Conservation (phyloP, 768 basidiomycete genomes). For the Antrodiella citrinella region DNA sequence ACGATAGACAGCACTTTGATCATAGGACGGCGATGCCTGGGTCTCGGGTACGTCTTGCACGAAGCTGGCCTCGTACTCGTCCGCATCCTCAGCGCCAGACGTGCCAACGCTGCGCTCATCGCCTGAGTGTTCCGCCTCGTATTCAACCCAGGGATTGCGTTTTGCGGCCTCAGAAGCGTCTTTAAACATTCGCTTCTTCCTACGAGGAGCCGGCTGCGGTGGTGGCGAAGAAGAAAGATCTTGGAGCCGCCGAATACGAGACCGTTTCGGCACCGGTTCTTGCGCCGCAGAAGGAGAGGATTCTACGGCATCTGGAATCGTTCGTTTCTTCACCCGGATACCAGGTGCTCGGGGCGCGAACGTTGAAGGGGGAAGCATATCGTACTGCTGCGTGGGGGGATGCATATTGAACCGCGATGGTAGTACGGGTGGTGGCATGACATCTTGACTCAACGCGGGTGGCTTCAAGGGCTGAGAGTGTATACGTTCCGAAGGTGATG, state of each 20-base stretch:
- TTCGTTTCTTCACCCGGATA: conserved; percentile 20
- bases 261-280: conserved; percentile 25
- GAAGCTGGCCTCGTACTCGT: conserved; percentile 66
- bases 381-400: conserved; percentile 12
- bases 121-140: conserved; percentile 72
- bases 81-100: conserved; percentile 48
- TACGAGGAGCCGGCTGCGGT: conserved; percentile 15
- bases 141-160: conserved; percentile 46
- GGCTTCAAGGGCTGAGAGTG: background rate
- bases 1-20: conserved; percentile 63
- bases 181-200: conserved; percentile 21
- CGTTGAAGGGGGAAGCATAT: conserved; percentile 28
- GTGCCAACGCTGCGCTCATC: conserved; percentile 65
- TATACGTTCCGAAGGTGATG: background rate
- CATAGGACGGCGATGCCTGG: conserved; percentile 63
- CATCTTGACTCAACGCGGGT: background rate
- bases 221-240: conserved; percentile 7
- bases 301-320: conserved; percentile 12
- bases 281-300: conserved; percentile 23
- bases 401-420: conserved; percentile 22
- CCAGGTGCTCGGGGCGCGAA: conserved; percentile 38
- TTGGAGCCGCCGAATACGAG: conserved; percentile 19
- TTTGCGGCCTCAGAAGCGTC: conserved; percentile 28
- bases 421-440: conserved; percentile 29
- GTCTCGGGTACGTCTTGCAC: conserved; percentile 55